phyloP scores from a whole-genome alignment of 2,329 filamentous ascomycete genomes.

The Aspergillus uvarum region DNA sequence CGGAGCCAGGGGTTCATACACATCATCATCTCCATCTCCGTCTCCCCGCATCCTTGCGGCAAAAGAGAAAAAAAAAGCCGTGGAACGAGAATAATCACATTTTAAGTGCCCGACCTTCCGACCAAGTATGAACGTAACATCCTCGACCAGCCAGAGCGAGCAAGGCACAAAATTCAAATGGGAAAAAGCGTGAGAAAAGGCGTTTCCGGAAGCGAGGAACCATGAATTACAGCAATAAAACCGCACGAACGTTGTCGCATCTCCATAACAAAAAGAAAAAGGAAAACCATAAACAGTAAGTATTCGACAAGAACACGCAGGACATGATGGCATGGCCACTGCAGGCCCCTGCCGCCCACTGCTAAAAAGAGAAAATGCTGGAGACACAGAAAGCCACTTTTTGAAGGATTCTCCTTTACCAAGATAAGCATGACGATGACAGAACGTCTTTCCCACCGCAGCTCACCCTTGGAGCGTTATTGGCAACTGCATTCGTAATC shows the following conservation, averaged over 20 bases:
- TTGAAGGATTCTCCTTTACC: slow-evolving; percentile 33
- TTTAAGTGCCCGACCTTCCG: slow-evolving; percentile 37
- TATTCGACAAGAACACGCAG: slow-evolving; percentile 11
- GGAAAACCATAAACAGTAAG: slow-evolving; percentile 38
- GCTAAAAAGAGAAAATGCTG: slow-evolving; percentile 33
- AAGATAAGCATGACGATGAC: slow-evolving; percentile 29
- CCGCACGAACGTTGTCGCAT: slow-evolving; percentile 39
- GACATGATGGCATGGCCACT: neutral
- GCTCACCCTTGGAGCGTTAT: slow-evolving; percentile 28
- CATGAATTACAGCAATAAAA: slow-evolving; percentile 37
- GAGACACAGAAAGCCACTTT: slow-evolving; percentile 44
- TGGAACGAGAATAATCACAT: slow-evolving; percentile 36
- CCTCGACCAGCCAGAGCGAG: slow-evolving; percentile 41
- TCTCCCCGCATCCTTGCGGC: slow-evolving; percentile 25
- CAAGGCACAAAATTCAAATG: slow-evolving; percentile 34
- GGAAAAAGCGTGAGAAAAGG: slow-evolving; percentile 30
- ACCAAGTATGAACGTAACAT: slow-evolving; percentile 37
- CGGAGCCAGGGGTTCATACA: slow-evolving; percentile 22
- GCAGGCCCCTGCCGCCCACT: slow-evolving; percentile 20
- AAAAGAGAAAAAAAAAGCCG: slow-evolving; percentile 23
- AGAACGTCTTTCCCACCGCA: slow-evolving; percentile 29
- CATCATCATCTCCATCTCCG: slow-evolving; percentile 23
- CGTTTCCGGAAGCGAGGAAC: slow-evolving; percentile 27
- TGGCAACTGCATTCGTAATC: slow-evolving; percentile 39
- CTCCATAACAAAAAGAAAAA: slow-evolving; percentile 38